phyloP scores from a whole-genome alignment of 75 land plant species.

The Sequoia sempervirens region DNA sequence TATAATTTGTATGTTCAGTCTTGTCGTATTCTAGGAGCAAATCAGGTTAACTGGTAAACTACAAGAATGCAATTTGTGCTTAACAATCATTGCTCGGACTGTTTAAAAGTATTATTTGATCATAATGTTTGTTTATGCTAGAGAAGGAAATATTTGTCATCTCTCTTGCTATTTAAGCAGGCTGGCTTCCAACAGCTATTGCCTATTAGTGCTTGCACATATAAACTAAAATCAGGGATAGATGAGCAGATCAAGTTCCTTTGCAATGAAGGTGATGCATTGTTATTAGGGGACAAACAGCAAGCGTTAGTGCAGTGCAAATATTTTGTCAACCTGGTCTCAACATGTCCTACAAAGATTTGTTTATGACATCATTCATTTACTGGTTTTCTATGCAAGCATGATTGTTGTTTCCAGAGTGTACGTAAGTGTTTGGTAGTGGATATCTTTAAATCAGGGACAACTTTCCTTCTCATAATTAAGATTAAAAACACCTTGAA shows the following conservation, averaged over 20 bases:
- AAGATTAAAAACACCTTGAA: not conserved
- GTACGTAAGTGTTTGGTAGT: not conserved
- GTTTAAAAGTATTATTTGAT: not conserved
- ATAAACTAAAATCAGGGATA: not conserved
- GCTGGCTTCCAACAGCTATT: not conserved
- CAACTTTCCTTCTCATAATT: too few species aligned
- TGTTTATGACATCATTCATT: not conserved
- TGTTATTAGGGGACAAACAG: not conserved
- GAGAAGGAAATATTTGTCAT: not conserved
- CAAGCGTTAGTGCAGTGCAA: not conserved
- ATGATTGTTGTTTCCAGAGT: not conserved
- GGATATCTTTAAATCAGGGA: not conserved
- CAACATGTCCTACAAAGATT: not conserved
- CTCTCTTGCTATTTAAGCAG: not conserved
- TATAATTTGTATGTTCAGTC: not conserved
- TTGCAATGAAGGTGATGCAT: not conserved
- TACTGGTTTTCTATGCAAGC: not conserved
- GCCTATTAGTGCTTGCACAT: not conserved
- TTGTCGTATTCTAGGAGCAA: not conserved
- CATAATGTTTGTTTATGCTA: not conserved
- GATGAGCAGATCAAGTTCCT: not conserved
- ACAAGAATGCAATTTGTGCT: not conserved
- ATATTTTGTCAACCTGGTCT: not conserved
- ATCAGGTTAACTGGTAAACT: not conserved
- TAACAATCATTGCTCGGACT: not conserved